Evolutionary conservation across 768 basidiomycete genomes (phyloP), one percentile per base, ranked within the genome.

Genomic region (Phaeolepiota aurea): DNA sequence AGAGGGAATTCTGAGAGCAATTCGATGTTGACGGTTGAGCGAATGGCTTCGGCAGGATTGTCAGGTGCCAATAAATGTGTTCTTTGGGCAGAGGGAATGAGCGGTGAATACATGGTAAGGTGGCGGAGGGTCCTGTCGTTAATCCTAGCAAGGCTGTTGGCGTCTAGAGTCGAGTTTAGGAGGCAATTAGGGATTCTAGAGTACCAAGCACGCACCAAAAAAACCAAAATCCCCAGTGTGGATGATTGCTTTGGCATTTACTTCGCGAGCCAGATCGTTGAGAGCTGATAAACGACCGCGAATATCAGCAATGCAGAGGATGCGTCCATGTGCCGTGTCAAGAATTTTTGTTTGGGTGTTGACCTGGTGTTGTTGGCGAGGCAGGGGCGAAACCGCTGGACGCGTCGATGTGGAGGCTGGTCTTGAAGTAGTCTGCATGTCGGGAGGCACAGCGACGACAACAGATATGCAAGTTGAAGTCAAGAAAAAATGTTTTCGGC

Each of bases 151-250:
- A 94, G 71, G 58, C 87, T 90, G 47, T 70, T 69, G 20, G 77
- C 68, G 61, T 92, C 88, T 90, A 61, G 7, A 30, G 23, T 15
- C 1, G 25, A 20, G 4, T 20, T 40, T 25, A 18, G 38, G 22
- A 16, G 42, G 18, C 42, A 38, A 15, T 19, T 38, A 14, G 39
- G 35, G 14, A 40, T 32, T n/a, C 48, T 42, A 19, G 37, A 30
- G 16, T 38, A 37, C 13, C 33, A 35, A 42, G 48, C 18, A 60
- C 72, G 47, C 49, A 82, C 88, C 90, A 61, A 94, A 96, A 66
- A 99, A 96, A 44, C 96, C 96, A 78, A 98, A 98, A 68, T 99
- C 96, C 40, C 96, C 96, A 0, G 93, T 94, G 58, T 98, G 94
- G 44, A 99, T 87, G 58, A 97, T 82, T 13, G 92, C 94, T 44